Percentiles rank a stretch among this genome's conserved stretches.
phyloP scores from a whole-genome alignment of 2,329 filamentous ascomycete genomes.

The Aspergillus arachidicola region DNA sequence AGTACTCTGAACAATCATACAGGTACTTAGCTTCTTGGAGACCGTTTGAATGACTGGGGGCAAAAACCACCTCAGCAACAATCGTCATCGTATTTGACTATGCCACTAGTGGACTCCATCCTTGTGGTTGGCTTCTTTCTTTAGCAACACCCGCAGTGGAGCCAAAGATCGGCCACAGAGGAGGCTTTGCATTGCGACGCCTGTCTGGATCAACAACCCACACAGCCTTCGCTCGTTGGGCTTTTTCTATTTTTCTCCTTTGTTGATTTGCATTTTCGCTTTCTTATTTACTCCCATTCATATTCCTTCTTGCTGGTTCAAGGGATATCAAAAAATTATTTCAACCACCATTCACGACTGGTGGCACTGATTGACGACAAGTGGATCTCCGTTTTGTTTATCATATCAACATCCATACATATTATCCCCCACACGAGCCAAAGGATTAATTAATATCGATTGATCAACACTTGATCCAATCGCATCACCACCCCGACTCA shows the following conservation, averaged over 20 bases:
- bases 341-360: neutral
- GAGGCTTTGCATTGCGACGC: constrained; percentile 16
- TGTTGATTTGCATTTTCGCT: neutral
- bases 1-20: neutral
- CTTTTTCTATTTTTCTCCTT: neutral
- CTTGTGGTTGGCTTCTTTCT: constrained; percentile 17
- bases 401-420: neutral
- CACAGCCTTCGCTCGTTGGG: constrained; percentile 7
- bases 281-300: neutral
- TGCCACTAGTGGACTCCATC: neutral
- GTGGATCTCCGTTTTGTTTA: constrained; percentile 2
- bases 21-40: neutral
- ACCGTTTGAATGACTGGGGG: neutral
- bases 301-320: constrained; percentile 9
- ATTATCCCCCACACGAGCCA: neutral
- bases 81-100: constrained; percentile 9
- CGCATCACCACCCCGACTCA: neutral
- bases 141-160: constrained; percentile 26
- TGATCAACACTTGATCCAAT: neutral
- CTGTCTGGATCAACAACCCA: constrained; percentile 2
- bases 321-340: neutral
- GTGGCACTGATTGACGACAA: neutral
- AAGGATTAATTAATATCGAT: neutral
- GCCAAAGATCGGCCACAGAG: constrained; percentile 16
- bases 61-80: constrained; percentile 1